These are phyloP conservation scores for Skeletonema grethae DNA, from an alignment of 108 stramenopile species.

Conservation along the genomic window DNA sequence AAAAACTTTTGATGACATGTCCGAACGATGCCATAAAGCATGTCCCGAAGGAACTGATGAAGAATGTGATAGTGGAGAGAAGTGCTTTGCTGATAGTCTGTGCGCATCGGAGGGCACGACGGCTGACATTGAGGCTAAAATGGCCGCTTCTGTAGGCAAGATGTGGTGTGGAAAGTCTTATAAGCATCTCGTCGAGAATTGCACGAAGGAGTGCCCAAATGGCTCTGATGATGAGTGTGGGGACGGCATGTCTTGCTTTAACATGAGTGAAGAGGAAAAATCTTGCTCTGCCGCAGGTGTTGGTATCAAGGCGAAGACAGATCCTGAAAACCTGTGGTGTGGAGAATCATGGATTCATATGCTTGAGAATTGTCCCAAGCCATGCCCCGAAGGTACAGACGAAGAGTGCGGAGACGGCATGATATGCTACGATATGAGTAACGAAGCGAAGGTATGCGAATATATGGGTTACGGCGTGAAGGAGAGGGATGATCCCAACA, in stretches of 20 bases:
- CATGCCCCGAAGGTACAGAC: conserved; percentile 41
- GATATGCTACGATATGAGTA: conserved; percentile 35
- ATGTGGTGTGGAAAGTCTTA: conserved; percentile 41
- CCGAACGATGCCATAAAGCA: conserved; percentile 1
- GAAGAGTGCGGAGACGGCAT: conserved; percentile 33
- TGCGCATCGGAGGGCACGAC: not conserved
- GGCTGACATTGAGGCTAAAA: not conserved
- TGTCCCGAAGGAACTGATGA: conserved; percentile 16
- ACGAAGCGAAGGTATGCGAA: conserved; percentile 30
- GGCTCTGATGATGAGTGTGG: conserved; percentile 35
- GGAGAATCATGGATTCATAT: conserved; percentile 36
- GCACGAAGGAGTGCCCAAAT: conserved; percentile 34
- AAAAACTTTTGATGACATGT: not conserved
- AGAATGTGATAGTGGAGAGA: conserved; percentile 18
- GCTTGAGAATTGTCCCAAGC: conserved; percentile 32
- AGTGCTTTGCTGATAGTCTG: conserved; percentile 5
- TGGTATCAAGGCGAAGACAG: conserved; percentile 30
- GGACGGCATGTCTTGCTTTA: conserved; percentile 32
- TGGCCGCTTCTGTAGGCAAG: not conserved
- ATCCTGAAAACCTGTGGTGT: conserved; percentile 42
- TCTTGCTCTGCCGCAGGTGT: conserved; percentile 22
- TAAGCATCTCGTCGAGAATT: conserved; percentile 43
- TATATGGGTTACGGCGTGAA: conserved; percentile 28
- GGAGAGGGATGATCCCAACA: conserved; percentile 33
- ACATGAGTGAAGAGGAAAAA: conserved; percentile 29